A percentile compares a stretch with the other conserved stretches of the same genome.
Conservation (phyloP, 2,329 filamentous ascomycete genomes). For the Phialemonium atrogriseum region DNA sequence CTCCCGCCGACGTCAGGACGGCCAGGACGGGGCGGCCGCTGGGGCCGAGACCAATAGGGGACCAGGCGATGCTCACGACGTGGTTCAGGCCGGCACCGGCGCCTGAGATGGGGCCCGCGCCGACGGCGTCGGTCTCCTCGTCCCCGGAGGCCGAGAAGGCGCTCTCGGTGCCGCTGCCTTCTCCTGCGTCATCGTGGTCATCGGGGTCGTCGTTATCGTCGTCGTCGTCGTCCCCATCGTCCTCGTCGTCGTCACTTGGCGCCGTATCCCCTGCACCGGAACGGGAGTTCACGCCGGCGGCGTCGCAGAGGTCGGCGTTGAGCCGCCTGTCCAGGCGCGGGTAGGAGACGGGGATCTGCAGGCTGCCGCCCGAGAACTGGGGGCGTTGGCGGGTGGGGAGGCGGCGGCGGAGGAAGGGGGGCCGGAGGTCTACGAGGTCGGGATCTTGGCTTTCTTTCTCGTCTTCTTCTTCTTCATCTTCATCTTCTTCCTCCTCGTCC, state of each 20-base stretch:
- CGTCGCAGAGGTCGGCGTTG: conserved; percentile 35
- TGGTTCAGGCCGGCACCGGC: conserved; percentile 46
- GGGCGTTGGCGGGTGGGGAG: conserved; percentile 12
- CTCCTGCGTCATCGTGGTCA: conserved; percentile 21
- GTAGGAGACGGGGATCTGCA: conserved; percentile 24
- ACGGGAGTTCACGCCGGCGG: conserved; percentile 25
- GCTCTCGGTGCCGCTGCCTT: too few species aligned
- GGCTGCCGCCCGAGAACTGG: conserved; percentile 24
- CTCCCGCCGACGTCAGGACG: conserved; percentile 41
- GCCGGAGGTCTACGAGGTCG: conserved; percentile 4
- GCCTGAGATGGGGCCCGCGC: conserved; percentile 38
- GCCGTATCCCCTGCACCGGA: conserved; percentile 9
- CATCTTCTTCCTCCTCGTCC: conserved; percentile 8
- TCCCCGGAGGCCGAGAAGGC: conserved; percentile 16
- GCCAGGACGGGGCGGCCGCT: conserved; percentile 44
- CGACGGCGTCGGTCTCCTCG: conserved; percentile 21
- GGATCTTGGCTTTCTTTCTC: conserved; percentile 16
- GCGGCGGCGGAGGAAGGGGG: conserved; percentile 7
- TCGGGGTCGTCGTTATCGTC: conserved; percentile 12
- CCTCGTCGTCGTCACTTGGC: conserved; percentile 6
- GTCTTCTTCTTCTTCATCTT: conserved; percentile 16
- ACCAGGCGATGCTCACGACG: conserved; percentile 46
- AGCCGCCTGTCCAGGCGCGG: conserved; percentile 31
- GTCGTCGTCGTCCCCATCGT: conserved; percentile 10
- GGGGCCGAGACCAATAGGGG: conserved; percentile 47